Conservation (phyloP, 2,329 filamentous ascomycete genomes). For the Verticillium albo-atrum region DNA sequence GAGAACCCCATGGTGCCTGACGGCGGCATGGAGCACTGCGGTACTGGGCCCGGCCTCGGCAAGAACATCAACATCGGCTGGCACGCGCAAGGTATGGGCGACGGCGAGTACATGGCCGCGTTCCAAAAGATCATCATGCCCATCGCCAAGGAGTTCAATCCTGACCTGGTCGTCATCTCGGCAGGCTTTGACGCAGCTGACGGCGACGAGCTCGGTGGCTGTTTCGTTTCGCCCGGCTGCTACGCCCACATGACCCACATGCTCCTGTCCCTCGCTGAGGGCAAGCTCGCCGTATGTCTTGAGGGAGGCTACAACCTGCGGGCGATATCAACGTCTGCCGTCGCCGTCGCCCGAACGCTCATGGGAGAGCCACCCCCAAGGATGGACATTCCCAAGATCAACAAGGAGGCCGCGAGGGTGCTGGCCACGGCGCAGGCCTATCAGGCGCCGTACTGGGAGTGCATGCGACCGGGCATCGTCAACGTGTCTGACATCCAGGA, state of each 20-base stretch:
- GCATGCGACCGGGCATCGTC: conserved; percentile 68
- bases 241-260: conserved; percentile 99
- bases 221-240: conserved; percentile 84
- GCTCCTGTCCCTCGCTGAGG: conserved; percentile 90
- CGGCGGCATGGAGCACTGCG: conserved; percentile 57
- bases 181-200: conserved; percentile 94
- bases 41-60: conserved; percentile 48
- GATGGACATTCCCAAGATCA: conserved; percentile 52
- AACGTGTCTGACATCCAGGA: conserved; percentile 46
- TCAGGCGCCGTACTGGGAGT: conserved; percentile 77
- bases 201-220: conserved; percentile 88
- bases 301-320: conserved; percentile 94
- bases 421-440: conserved; percentile 55
- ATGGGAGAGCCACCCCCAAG: conserved; percentile 87
- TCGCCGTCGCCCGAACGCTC: conserved; percentile 85
- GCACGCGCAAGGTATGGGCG: conserved; percentile 77
- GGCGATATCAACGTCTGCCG: conserved; percentile 87
- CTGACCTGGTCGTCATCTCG: conserved; percentile 91
- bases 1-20: conserved; percentile 54
- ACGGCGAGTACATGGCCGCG: conserved; percentile 93
- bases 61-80: conserved; percentile 65
- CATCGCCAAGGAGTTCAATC: conserved; percentile 87
- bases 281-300: conserved; percentile 86
- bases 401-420: conserved; percentile 51
- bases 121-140: conserved; percentile 97